A percentile compares a stretch with the other conserved stretches of the same genome.
phyloP scores from a whole-genome alignment of 192 early-diverging fungal species.

The Coemansia erecta region DNA sequence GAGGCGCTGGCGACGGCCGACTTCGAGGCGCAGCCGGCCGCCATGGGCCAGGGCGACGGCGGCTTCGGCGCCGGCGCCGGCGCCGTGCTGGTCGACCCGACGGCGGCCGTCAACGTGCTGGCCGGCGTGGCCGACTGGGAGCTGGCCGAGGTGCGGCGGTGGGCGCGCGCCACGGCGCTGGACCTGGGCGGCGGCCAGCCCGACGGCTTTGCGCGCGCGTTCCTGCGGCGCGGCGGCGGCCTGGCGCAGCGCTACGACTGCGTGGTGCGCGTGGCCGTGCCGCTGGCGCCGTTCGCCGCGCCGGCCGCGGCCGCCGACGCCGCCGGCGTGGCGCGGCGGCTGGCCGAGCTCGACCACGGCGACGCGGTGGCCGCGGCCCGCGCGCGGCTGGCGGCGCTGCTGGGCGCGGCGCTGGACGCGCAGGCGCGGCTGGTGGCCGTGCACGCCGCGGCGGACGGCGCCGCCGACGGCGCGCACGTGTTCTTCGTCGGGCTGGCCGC shows the following conservation, averaged over 20 bases:
- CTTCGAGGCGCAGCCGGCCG: slow-evolving; percentile 22
- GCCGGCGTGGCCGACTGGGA: slow-evolving; percentile 62
- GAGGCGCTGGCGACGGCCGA: slow-evolving; percentile 69
- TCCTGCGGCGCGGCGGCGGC: slow-evolving; percentile 7
- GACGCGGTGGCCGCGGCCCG: slow-evolving; percentile 27
- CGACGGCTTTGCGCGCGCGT: slow-evolving; percentile 27
- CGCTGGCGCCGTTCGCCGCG: slow-evolving; percentile 19
- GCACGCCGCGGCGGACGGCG: slow-evolving; percentile 53
- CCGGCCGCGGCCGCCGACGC: slow-evolving; percentile 7
- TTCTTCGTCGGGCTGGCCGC: slow-evolving; percentile 71
- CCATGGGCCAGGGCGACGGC: slow-evolving; percentile 19
- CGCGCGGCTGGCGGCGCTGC: slow-evolving; percentile 20
- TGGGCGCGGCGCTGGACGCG: slow-evolving; percentile 17
- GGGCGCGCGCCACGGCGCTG: slow-evolving; percentile 27
- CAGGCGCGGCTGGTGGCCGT: slow-evolving; percentile 39
- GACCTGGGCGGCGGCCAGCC: slow-evolving; percentile 15
- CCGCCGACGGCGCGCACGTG: slow-evolving; percentile 53
- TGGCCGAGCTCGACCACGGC: slow-evolving; percentile 27
- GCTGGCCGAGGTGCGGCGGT: slow-evolving; percentile 59
- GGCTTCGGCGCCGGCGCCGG: slow-evolving; percentile 67
- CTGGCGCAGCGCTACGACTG: slow-evolving; percentile 29
- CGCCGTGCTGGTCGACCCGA: slow-evolving; percentile 82
- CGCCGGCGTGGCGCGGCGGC: slow-evolving; percentile 9
- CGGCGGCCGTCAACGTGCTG: slow-evolving; percentile 81
- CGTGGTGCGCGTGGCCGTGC: slow-evolving; percentile 40